Evolutionary conservation across 768 basidiomycete genomes (phyloP).

Genomic region (Leucocoprinus leucothites): DNA sequence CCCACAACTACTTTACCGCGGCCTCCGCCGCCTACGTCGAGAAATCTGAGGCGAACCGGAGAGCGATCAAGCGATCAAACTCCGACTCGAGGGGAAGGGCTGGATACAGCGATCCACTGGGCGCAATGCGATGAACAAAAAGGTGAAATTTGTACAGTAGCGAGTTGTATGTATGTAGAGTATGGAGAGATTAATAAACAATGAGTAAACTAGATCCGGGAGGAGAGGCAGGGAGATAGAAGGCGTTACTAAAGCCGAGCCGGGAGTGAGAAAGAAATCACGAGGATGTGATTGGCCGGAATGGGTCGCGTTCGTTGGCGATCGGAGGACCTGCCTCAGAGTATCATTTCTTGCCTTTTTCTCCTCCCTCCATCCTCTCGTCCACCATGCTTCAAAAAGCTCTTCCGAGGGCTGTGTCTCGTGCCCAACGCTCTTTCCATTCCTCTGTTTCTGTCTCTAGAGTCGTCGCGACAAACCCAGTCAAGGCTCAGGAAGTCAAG

Average conservation of each 20-base stretch:
- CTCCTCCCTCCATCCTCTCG: conserved; percentile 22
- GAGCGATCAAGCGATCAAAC: conserved; percentile 27
- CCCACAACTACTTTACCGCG: conserved; percentile 46
- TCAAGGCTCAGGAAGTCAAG: conserved; percentile 81
- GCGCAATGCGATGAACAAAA: conserved; percentile 29
- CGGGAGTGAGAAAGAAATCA: conserved; percentile 27
- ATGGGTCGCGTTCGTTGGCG: conserved; percentile 25
- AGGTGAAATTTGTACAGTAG: conserved; percentile 12
- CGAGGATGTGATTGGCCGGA: conserved; percentile 40
- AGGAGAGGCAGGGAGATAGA: background rate
- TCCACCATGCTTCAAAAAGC: conserved; percentile 63
- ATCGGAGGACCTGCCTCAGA: conserved; percentile 20
- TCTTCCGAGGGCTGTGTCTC: conserved; percentile 50
- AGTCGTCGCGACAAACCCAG: conserved; percentile 68
- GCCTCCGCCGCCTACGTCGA: conserved; percentile 48
- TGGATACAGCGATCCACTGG: conserved; percentile 38
- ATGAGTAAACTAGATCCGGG: too few relatives aligned
- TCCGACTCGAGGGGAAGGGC: conserved; percentile 18
- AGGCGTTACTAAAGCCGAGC: conserved; percentile 5
- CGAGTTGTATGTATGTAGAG: background rate
- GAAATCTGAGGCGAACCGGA: conserved; percentile 25
- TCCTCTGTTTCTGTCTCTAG: conserved; percentile 55
- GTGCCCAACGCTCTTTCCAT: conserved; percentile 60
- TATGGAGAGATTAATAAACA: too few relatives aligned
- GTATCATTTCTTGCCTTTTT: conserved; percentile 14